Percentiles rank a stretch among this genome's conserved stretches.
These are phyloP conservation scores for Mortierella sp. DNA, from an alignment of 371 early-diverging fungal species.

Conservation along the genomic window DNA sequence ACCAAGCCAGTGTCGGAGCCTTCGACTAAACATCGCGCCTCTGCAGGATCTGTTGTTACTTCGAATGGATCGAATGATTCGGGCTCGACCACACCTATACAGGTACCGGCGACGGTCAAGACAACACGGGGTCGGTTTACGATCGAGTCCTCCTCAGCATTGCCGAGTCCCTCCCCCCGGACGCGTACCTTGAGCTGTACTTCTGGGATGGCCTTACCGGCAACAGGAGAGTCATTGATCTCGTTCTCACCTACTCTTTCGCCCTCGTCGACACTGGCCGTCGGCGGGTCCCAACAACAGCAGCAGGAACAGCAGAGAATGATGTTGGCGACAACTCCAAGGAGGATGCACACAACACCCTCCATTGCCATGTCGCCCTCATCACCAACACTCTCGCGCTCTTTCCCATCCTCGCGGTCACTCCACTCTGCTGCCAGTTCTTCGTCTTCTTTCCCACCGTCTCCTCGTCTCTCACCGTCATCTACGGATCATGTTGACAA, in stretches of 20 bases:
- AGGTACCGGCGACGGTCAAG: conserved; percentile 17
- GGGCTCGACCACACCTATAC: neutral
- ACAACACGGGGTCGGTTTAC: conserved; percentile 49
- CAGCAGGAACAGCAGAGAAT: neutral
- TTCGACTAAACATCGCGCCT: neutral
- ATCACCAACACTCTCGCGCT: conserved; percentile 13
- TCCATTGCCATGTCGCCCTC: conserved; percentile 17
- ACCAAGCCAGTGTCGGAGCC: neutral
- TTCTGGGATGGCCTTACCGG: neutral
- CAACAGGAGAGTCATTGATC: neutral
- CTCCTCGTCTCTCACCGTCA: conserved; percentile 19
- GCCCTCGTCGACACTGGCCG: neutral
- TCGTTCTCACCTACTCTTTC: conserved; percentile 1
- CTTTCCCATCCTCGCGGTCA: conserved; percentile 27
- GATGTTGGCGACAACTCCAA: neutral
- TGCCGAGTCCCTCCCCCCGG: conserved; percentile 9
- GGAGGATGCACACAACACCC: neutral
- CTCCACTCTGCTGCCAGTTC: neutral
- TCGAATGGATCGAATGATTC: neutral
- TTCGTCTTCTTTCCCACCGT: conserved; percentile 17
- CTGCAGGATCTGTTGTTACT: neutral
- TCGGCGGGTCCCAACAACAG: neutral
- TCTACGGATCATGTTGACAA: neutral
- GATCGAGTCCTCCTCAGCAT: conserved; percentile 42
- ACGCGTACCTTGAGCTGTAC: conserved; percentile 47